A percentile compares a stretch with the other conserved stretches of the same genome.
Conservation (phyloP, 768 basidiomycete species). For the Lactarius akahatsu region DNA sequence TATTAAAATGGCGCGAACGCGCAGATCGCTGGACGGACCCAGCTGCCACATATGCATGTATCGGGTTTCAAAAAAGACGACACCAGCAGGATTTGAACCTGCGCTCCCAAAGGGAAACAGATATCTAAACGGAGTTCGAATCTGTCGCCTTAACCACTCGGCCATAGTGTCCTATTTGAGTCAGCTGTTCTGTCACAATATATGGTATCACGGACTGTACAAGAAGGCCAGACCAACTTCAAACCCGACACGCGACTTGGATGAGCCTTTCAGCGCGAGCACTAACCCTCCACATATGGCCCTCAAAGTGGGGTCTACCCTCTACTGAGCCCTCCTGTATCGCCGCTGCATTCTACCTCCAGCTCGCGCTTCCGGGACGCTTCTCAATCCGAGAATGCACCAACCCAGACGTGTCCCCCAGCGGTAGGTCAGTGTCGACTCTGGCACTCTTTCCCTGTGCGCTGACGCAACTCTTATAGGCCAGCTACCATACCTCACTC, state of each 20-base stretch:
- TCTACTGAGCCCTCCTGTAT: slow-evolving; percentile 69
- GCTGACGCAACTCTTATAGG: slow-evolving; percentile 42
- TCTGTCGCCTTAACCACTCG: slow-evolving; percentile 30
- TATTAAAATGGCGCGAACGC: too few relatives aligned
- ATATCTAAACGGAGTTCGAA: slow-evolving; percentile 19
- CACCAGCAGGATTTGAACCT: slow-evolving; percentile 70
- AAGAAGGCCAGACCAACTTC: background rate
- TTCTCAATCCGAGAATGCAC: slow-evolving; percentile 61
- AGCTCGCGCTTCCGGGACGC: slow-evolving; percentile 64
- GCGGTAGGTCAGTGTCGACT: slow-evolving; percentile 49
- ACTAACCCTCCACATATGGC: slow-evolving; percentile 62
- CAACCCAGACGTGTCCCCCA: slow-evolving; percentile 71
- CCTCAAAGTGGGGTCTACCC: slow-evolving; percentile 59
- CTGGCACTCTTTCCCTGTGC: background rate
- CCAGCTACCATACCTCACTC: slow-evolving; percentile 67
- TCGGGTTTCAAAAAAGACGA: slow-evolving; percentile 40
- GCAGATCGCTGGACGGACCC: too few relatives aligned
- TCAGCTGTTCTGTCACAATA: background rate
- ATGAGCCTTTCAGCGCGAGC: slow-evolving; percentile 30
- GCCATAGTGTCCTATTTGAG: slow-evolving; percentile 21
- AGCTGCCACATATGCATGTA: too few relatives aligned
- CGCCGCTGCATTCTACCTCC: slow-evolving; percentile 65
- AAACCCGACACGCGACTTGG: background rate
- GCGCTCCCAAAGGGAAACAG: slow-evolving; percentile 40
- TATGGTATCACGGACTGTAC: background rate